Percentiles rank a stretch among this genome's conserved stretches.
phyloP scores from a whole-genome alignment of 2,329 filamentous ascomycete genomes.

The Xylaria sp. region DNA sequence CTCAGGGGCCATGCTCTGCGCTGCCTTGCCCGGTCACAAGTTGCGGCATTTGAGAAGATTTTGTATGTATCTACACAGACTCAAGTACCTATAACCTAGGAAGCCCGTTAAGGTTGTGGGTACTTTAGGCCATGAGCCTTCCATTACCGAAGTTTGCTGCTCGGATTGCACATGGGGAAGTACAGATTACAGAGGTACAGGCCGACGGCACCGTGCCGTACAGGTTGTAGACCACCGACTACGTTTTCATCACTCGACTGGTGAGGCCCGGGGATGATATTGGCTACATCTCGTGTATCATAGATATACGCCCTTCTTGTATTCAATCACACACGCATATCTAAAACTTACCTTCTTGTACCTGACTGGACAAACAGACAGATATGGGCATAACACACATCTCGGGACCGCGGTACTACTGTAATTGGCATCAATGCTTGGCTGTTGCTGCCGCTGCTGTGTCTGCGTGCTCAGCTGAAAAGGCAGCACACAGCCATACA shows the following conservation, averaged over 20 bases:
- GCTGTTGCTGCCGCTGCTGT: not conserved
- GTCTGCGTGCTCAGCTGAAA: not conserved
- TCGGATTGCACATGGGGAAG: slow-evolving; percentile 16
- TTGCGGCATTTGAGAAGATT: not conserved
- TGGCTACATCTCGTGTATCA: no score
- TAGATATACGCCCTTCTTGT: no score
- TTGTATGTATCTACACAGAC: not conserved
- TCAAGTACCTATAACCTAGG: not conserved
- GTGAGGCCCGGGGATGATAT: no score
- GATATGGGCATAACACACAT: not conserved
- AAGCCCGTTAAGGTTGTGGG: not conserved
- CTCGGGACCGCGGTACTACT: slow-evolving; percentile 12
- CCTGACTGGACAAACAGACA: no score
- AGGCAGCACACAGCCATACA: not conserved
- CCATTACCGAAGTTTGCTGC: not conserved
- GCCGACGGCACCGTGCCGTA: slow-evolving; percentile 10
- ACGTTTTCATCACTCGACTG: slow-evolving; percentile 12
- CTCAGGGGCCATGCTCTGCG: no score
- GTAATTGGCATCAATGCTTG: no score
- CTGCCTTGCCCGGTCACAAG: no score
- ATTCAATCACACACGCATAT: no score
- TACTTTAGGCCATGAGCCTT: slow-evolving; percentile 1
- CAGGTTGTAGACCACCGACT: not conserved
- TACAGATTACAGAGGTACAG: slow-evolving; percentile 4
- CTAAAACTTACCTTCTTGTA: no score